Base-by-base conservation (phyloP, 192 early-diverging fungal genomes). In the Coemansia pectinata region DNA sequence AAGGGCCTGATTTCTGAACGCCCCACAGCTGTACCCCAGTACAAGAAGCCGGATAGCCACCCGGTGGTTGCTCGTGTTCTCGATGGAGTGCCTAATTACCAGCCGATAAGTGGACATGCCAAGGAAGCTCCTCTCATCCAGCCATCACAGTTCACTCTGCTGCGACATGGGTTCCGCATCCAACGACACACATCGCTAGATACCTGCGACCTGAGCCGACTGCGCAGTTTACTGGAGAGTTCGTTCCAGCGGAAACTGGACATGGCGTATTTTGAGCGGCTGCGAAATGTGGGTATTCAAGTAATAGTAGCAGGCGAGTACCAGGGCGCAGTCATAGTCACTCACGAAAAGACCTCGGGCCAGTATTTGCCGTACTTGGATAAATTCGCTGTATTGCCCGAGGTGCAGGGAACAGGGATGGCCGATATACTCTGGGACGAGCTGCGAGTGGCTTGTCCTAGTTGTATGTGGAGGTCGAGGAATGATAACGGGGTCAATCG, bases 351-450 rank as follows among this genome's bases (percentile, higher is more conserved):
- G 21, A 59, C 27, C 38, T 33, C 34, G 45, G 23, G 47, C n/a
- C 10, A 31, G 23, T 25, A 47, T 7, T 61, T 77, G 25, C 67
- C 77, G 47, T 98, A 98, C 65, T 76, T 98, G 23, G 96, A 98
- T 85, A 98, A 98, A 69, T 96, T 97, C 81, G 92, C 93, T 0
- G 93, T 96, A 15, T 85, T 88, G 2, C 96, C 95, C 1, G 85
- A 85, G 21, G 87, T 84, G 58, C 96, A 98, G 80, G 96, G 96
- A 10, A 93, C 92, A 23, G 96, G 96, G 0, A 87, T 95, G 50
- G 94, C 95, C 0, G 96, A 98, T 73, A 95, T 96, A n/a, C 72
- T 98, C 52, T 98, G 96, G 96, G 88, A 90, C 44, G 85, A 88
- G 67, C 74, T 97, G 64, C 79, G 84, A 31, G 84, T 86, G 41